A percentile compares a stretch with the other conserved stretches of the same genome.
phyloP scores from a whole-genome alignment of 176 grass and related monocot species.

The Thalia dealbata region DNA sequence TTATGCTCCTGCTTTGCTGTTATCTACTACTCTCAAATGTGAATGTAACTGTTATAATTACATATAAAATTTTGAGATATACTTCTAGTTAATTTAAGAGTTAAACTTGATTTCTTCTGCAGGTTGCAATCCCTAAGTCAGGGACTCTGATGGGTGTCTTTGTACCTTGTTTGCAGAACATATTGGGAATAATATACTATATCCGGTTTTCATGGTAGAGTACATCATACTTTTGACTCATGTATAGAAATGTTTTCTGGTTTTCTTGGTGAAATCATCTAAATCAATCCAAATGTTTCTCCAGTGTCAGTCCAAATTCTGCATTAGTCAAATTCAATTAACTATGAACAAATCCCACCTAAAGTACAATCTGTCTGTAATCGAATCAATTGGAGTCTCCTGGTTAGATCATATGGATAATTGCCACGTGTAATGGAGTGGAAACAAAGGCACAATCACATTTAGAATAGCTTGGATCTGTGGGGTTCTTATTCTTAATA shows the following conservation, averaged over 20 bases:
- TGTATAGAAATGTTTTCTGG: no score
- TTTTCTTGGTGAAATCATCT: background rate
- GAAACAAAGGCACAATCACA: no score
- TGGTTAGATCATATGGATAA: no score
- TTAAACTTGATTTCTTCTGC: constrained; percentile 20
- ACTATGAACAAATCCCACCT: no score
- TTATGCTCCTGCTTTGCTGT: background rate
- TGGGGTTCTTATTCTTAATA: no score
- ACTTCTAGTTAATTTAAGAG: background rate
- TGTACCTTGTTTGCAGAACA: constrained; percentile 98
- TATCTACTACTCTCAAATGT: background rate
- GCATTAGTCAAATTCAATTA: no score
- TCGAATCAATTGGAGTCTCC: no score
- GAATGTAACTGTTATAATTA: background rate
- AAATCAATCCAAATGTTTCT: no score
- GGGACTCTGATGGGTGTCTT: constrained; percentile 98
- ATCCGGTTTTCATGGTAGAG: constrained; percentile 96
- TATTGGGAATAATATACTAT: constrained; percentile 99
- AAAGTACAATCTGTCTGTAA: no score
- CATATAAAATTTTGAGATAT: background rate
- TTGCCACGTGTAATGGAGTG: background rate
- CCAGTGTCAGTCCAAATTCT: no score
- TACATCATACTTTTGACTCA: background rate
- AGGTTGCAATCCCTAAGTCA: constrained; percentile 60
- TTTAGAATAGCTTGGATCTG: no score